Evolutionary conservation across 352 stramenopile genomes (phyloP).

Genomic region (Phytophthora ramorum): DNA sequence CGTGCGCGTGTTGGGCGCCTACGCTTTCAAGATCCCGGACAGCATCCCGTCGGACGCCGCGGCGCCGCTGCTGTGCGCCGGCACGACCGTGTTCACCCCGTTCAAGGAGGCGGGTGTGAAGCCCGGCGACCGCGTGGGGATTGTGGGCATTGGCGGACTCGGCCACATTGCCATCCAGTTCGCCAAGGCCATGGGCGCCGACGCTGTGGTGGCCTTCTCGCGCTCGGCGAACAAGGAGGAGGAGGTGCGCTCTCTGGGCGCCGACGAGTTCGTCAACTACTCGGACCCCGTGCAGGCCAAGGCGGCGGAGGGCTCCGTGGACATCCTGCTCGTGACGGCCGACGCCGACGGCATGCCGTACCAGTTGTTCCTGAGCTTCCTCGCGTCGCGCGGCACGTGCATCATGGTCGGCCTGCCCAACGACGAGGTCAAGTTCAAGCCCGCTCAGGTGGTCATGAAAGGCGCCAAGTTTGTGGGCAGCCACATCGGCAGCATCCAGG

Average conservation of each 20-base stretch:
- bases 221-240: conserved; percentile 64
- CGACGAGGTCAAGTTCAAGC: conserved; percentile 61
- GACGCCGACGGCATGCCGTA: conserved; percentile 60
- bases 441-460: conserved; percentile 52
- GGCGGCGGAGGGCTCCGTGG: conserved; percentile 43
- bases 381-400: conserved; percentile 62
- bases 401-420: conserved; percentile 75
- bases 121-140: conserved; percentile 58
- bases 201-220: conserved; percentile 72
- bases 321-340: conserved; percentile 80
- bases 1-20: conserved; percentile 67
- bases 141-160: conserved; percentile 87
- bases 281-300: conserved; percentile 45
- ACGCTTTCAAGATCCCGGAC: conserved; percentile 81
- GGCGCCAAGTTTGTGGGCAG: conserved; percentile 65
- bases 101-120: conserved; percentile 60
- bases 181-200: conserved; percentile 66
- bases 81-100: conserved; percentile 83
- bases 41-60: conserved; percentile 59
- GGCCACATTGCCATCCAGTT: conserved; percentile 90
- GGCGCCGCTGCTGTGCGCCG: conserved; percentile 84
- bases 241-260: conserved; percentile 60
- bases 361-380: conserved; percentile 53
- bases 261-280: conserved; percentile 67
- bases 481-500: conserved; percentile 76